Conservation (phyloP, 495 filamentous ascomycete species). For the Penicillium bovifimosum region DNA sequence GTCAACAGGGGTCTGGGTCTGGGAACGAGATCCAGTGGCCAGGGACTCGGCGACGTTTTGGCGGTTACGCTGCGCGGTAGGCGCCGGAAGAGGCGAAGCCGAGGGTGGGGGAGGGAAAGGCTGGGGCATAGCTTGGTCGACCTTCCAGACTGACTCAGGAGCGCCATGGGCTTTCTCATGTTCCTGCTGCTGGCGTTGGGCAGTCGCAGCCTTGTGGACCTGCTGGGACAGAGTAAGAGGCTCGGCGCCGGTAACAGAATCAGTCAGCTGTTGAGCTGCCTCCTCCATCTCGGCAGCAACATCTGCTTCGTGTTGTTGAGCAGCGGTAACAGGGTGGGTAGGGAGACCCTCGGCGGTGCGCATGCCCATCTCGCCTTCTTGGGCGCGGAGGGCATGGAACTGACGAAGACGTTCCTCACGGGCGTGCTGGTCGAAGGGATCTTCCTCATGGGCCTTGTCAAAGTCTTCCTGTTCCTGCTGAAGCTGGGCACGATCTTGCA, state of each 20-base stretch:
- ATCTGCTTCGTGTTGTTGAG: conserved; percentile 23
- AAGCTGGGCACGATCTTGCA: conserved; percentile 55
- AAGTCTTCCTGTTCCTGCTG: conserved; percentile 61
- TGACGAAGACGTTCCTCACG: conserved; percentile 57
- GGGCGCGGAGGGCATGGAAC: conserved; percentile 55
- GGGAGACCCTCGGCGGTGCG: conserved; percentile 39
- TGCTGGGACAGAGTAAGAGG: conserved; percentile 76
- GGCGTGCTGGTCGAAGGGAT: conserved; percentile 46
- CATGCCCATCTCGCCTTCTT: conserved; percentile 45
- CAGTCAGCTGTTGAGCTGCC: conserved; percentile 13
- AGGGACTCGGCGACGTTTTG: conserved; percentile 81
- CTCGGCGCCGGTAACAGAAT: conserved; percentile 23
- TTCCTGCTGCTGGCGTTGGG: conserved; percentile 56
- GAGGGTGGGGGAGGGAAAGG: conserved; percentile 74
- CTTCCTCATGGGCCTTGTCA: conserved; percentile 43
- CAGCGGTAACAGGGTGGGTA: conserved; percentile 32
- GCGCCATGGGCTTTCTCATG: conserved; percentile 36
- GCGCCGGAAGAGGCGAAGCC: conserved; percentile 75
- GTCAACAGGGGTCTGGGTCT: conserved; percentile 65
- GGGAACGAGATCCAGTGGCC: conserved; percentile 63
- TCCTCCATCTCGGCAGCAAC: conserved; percentile 19
- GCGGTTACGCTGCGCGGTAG: conserved; percentile 75
- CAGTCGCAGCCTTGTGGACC: conserved; percentile 71
- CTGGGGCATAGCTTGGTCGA: conserved; percentile 59
- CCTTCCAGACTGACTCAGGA: conserved; percentile 56